Conservation (phyloP, 352 stramenopile species). For the Peronospora belbahrii region DNA sequence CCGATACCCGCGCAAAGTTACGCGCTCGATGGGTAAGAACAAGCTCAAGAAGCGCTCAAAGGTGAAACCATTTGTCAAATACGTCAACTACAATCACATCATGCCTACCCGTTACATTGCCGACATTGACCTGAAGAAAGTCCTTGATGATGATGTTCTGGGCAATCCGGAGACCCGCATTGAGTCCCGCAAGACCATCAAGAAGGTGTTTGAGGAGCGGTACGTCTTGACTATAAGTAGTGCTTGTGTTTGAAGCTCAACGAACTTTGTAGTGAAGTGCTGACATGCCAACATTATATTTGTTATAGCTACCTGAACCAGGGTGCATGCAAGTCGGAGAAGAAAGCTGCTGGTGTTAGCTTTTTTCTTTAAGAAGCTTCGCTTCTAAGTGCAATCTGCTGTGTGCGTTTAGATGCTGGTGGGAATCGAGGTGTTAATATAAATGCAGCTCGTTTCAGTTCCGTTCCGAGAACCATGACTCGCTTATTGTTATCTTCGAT, state of each 20-base stretch:
- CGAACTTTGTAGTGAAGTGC: background rate
- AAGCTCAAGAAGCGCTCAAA: constrained; percentile 97
- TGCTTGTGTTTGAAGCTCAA: background rate
- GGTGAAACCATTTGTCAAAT: constrained; percentile 99
- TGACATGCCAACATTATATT: constrained; percentile 10
- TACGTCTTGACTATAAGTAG: constrained; percentile 37
- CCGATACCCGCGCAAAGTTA: constrained; percentile 95
- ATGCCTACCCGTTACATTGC: constrained; percentile 99
- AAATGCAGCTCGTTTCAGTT: constrained; percentile 61
- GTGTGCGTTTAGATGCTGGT: constrained; percentile 40
- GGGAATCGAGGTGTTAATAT: constrained; percentile 42
- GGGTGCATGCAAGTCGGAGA: constrained; percentile 93
- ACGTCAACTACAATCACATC: constrained; percentile 99
- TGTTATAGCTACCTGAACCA: constrained; percentile 85
- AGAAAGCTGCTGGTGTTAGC: constrained; percentile 95
- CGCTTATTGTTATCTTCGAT: constrained; percentile 8
- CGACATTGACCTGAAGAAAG: constrained; percentile 99
- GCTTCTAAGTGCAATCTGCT: constrained; percentile 90
- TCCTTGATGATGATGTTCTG: constrained; percentile 88
- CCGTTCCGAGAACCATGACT: constrained; percentile 34
- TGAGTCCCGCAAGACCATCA: constrained; percentile 96
- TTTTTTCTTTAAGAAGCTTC: constrained; percentile 99
- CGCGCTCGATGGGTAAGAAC: constrained; percentile 92
- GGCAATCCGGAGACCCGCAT: constrained; percentile 75
- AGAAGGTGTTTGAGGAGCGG: constrained; percentile 98